Evolutionary conservation across 345 rosid genomes (phyloP).

Genomic region (Iberis pinnata): DNA sequence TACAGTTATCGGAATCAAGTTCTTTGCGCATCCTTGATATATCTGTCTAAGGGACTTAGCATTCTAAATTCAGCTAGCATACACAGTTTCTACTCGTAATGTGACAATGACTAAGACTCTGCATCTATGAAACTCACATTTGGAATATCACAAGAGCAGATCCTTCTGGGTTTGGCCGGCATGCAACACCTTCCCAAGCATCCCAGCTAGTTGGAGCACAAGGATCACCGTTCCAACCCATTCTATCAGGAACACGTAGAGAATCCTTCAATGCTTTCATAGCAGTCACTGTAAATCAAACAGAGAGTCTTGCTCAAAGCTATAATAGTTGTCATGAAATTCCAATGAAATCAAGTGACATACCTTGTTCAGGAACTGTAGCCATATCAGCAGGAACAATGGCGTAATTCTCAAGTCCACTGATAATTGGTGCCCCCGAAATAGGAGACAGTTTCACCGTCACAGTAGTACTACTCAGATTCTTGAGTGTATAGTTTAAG

Average conservation of each 20-base stretch:
- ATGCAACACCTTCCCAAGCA: constrained; percentile 98
- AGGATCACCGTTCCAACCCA: constrained; percentile 99
- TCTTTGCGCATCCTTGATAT: background rate
- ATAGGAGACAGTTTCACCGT: constrained; percentile 53
- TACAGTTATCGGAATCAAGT: too few species aligned
- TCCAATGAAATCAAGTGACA: background rate
- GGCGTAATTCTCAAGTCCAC: constrained; percentile 91
- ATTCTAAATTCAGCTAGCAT: background rate
- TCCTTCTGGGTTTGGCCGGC: constrained; percentile 53
- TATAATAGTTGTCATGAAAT: too few species aligned
- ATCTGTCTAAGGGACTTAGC: too few species aligned
- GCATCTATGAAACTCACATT: constrained; percentile 46
- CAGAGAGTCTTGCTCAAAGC: background rate
- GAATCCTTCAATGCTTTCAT: constrained; percentile 93
- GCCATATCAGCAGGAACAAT: constrained; percentile 72
- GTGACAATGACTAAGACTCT: background rate
- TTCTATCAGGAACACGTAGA: constrained; percentile 71
- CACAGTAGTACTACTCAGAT: constrained; percentile 53
- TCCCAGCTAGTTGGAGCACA: constrained; percentile 98
- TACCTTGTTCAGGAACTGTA: constrained; percentile 82
- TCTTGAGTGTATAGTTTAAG: constrained; percentile 46
- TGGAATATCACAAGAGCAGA: constrained; percentile 72
- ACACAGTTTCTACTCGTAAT: background rate
- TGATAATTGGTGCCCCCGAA: constrained; percentile 54
- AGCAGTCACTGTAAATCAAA: constrained; percentile 52